Evolutionary conservation across 2,329 filamentous ascomycete species (phyloP).

Genomic region (Incumbomyces lentus): DNA sequence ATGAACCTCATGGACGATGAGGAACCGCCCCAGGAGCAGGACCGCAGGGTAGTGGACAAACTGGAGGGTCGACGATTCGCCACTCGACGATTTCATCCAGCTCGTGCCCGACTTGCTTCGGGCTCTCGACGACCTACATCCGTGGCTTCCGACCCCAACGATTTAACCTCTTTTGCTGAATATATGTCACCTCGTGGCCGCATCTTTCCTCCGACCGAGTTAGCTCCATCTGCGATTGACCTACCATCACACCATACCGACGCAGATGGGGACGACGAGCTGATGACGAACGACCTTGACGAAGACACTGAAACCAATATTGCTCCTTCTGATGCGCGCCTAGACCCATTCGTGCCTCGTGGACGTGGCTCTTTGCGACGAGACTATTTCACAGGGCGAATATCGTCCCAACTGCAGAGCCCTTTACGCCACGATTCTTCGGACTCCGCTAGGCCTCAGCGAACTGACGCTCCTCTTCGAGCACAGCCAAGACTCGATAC

Average conservation of each 20-base stretch:
- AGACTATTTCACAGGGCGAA: conserved; percentile 47
- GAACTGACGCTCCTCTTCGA: not conserved
- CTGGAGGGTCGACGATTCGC: conserved; percentile 45
- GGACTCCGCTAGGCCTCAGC: not conserved
- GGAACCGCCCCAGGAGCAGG: conserved; percentile 50
- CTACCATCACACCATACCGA: conserved; percentile 54
- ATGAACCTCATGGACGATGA: conserved; percentile 60
- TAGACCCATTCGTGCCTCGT: not conserved
- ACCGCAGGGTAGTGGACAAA: conserved; percentile 47
- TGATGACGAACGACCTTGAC: conserved; percentile 70
- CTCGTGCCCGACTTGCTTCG: conserved; percentile 33
- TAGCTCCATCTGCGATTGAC: conserved; percentile 30
- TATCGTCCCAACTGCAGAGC: conserved; percentile 7
- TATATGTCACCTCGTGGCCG: conserved; percentile 28
- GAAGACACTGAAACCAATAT: conserved; percentile 31
- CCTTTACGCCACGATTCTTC: not conserved
- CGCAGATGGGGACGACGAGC: conserved; percentile 80
- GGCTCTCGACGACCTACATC: conserved; percentile 44
- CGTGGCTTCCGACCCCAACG: conserved; percentile 49
- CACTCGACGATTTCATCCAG: conserved; percentile 15
- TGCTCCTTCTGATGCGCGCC: conserved; percentile 1
- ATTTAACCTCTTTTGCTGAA: conserved; percentile 27
- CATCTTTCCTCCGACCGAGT: conserved; percentile 31
- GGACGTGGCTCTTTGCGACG: conserved; percentile 13
- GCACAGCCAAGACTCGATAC: conserved; percentile 15